These are phyloP conservation scores for Gynandropsis gynandra DNA, from an alignment of 345 rosid species.

Conservation along the genomic window DNA sequence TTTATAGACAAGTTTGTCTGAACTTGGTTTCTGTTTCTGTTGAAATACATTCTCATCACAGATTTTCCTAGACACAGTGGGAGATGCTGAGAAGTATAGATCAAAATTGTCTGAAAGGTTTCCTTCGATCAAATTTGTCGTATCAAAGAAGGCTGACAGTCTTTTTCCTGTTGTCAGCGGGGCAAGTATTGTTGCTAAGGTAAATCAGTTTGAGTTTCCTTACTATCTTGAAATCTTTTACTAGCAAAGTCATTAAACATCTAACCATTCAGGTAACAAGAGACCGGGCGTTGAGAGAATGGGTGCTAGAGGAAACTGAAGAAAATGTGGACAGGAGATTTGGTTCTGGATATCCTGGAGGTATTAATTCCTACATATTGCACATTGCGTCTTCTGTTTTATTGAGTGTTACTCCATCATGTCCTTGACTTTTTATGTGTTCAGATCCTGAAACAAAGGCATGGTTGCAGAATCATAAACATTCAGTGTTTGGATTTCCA, in stretches of 20 bases:
- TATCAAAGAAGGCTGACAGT: conserved; percentile 96
- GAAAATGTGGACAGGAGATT: conserved; percentile 60
- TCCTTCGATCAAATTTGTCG: conserved; percentile 73
- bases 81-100: conserved; percentile 88
- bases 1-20: background rate
- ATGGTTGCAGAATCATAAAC: conserved; percentile 71
- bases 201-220: conserved; percentile 21
- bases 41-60: conserved; percentile 20
- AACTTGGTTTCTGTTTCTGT: conserved; percentile 5
- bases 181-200: conserved; percentile 99
- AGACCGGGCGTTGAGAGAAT: conserved; percentile 76
- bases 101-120: conserved; percentile 69
- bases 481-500: conserved; percentile 84
- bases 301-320: conserved; percentile 76
- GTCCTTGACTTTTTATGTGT: conserved; percentile 19
- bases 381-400: background rate
- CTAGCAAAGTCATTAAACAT: background rate
- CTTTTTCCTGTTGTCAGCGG: conserved; percentile 92
- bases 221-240: conserved; percentile 7
- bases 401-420: conserved; percentile 6
- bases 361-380: conserved; percentile 24
- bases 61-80: conserved; percentile 90
- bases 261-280: conserved; percentile 65
- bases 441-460: conserved; percentile 89
- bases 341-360: conserved; percentile 99